phyloP scores from a whole-genome alignment of 805 yeast species.

The Yamadazyma scolyti region DNA sequence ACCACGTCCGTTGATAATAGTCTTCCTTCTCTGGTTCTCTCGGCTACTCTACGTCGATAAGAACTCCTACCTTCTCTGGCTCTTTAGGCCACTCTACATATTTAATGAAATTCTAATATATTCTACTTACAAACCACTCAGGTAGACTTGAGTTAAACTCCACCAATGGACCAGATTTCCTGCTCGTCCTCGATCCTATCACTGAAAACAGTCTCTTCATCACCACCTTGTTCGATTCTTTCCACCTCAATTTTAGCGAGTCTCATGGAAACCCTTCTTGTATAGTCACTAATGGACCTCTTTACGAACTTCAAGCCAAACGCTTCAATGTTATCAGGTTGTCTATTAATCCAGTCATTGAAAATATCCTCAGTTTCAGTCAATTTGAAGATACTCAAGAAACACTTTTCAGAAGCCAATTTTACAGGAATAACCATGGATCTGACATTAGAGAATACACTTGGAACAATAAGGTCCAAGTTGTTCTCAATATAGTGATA shows the following conservation, averaged over 20 bases:
- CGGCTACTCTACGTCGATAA: no score
- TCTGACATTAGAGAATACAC: conserved; percentile 78
- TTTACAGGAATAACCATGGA: conserved; percentile 89
- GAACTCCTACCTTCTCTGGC: no score
- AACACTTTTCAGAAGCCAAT: conserved; percentile 91
- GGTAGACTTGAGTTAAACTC: conserved; percentile 3
- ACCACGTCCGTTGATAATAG: no score
- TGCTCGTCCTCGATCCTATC: conserved; percentile 83
- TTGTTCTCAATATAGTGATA: conserved; percentile 49
- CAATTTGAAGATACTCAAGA: conserved; percentile 64
- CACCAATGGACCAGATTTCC: conserved; percentile 65
- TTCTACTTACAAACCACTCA: not conserved
- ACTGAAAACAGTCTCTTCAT: conserved; percentile 75
- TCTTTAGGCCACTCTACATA: no score
- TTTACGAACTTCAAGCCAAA: conserved; percentile 46
- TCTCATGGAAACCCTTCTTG: conserved; percentile 84
- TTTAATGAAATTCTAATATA: no score
- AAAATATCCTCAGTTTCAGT: conserved; percentile 64
- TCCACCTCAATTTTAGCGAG: conserved; percentile 86
- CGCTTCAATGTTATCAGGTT: conserved; percentile 32
- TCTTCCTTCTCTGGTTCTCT: no score
- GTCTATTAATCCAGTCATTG: conserved; percentile 58
- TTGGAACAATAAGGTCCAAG: conserved; percentile 58
- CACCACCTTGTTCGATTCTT: conserved; percentile 86
- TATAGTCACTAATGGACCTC: conserved; percentile 83